Percentiles rank a stretch among this genome's conserved stretches.
These are phyloP conservation scores for Sugiyamaella boreocaroliniensis DNA, from an alignment of 805 yeast genomes.

Conservation along the genomic window DNA sequence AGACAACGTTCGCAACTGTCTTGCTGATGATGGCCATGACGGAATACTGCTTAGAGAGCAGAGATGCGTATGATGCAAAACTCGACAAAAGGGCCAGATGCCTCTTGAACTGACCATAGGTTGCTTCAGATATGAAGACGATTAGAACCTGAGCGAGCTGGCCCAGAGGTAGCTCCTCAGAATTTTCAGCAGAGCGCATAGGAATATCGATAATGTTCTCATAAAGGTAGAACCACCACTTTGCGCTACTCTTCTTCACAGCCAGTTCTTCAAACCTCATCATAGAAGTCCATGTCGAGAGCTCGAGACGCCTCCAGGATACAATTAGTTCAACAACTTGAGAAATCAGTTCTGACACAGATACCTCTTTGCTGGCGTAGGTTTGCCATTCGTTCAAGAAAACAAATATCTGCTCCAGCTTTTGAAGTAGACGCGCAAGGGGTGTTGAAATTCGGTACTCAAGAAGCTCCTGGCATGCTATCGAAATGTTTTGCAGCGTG, in stretches of 20 bases:
- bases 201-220: slow-evolving; percentile 50
- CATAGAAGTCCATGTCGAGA: slow-evolving; percentile 75
- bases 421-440: slow-evolving; percentile 67
- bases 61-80: slow-evolving; percentile 48
- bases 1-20: slow-evolving; percentile 51
- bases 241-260: slow-evolving; percentile 47
- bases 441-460: slow-evolving; percentile 61
- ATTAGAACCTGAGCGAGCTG: slow-evolving; percentile 55
- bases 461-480: slow-evolving; percentile 61
- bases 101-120: slow-evolving; percentile 63
- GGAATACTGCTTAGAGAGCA: slow-evolving; percentile 23
- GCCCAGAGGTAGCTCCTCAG: slow-evolving; percentile 27
- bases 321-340: slow-evolving; percentile 64
- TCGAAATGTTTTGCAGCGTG: slow-evolving; percentile 60
- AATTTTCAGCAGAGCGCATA: slow-evolving; percentile 29
- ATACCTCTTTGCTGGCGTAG: slow-evolving; percentile 73
- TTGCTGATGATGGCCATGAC: slow-evolving; percentile 28
- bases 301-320: slow-evolving; percentile 84
- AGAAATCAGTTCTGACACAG: slow-evolving; percentile 50
- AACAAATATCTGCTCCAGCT: slow-evolving; percentile 80
- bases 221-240: slow-evolving; percentile 89
- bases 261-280: slow-evolving; percentile 55
- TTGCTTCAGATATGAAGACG: slow-evolving; percentile 65
- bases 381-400: slow-evolving; percentile 89
- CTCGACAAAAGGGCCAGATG: slow-evolving; percentile 60